Base-by-base conservation (phyloP, 371 early-diverging fungal species). In the Rhizopus stolonifer region DNA sequence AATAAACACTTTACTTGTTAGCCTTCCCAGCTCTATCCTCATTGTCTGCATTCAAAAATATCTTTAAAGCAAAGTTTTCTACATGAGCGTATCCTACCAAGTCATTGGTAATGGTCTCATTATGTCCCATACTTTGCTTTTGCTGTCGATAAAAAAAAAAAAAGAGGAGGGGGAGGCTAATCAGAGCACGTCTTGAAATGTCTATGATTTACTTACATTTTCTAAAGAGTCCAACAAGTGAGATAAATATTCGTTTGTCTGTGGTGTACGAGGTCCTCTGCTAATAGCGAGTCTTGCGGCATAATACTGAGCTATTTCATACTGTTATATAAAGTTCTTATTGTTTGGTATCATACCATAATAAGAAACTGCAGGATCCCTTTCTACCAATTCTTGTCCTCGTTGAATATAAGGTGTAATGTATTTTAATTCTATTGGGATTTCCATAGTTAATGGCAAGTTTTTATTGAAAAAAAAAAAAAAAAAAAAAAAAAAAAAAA, bases 31-130 rank as follows among this genome's bases (percentile, higher is more conserved):
- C 74, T 0, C 94, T 77, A 70, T 97, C 97, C 63, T 96, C 96
- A 39, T 89, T 87, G 58, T 98, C 99, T 0, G 98, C 96, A 51
- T 82, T 86, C 18, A 79, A 56, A 65, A 98, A 98, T n/a, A 97
- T 84, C 57, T 85, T 85, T 13, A 96, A 67, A 0, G 91, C 95
- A 81, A 98, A 96, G 61, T 85, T 84, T 31, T 90, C 90, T 19
- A 95, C 72, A 42, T 96, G 89, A n/a, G 88, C 89, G 42, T 84
- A 81, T 0, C 89, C 96, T 1, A 87, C 87, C 0, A 78, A 43
- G 46, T 97, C 92, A 58, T 91, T 83, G 0, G 79, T 77, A 49
- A 97, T 83, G 6, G 87, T 87, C 50, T 91, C 89, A 56, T 86
- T 81, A 4, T 74, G 58, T 0, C 67, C 76, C 8, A 90, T 68